These are phyloP conservation scores for Calocybe gambosa DNA, from an alignment of 1,284 basidiomycete species.

Conservation along the genomic window DNA sequence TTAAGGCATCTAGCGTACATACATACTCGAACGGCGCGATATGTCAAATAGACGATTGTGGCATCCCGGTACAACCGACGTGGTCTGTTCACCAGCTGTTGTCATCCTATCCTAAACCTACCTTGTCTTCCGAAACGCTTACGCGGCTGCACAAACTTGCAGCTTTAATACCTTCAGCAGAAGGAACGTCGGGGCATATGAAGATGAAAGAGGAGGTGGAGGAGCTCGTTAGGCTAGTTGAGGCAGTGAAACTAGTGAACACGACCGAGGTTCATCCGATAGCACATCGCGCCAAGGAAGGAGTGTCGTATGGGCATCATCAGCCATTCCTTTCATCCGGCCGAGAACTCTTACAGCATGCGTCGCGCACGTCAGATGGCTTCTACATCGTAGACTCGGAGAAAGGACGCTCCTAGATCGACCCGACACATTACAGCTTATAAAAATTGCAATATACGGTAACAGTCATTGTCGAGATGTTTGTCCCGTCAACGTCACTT, in stretches of 20 bases:
- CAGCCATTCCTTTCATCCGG: slow-evolving; percentile 23
- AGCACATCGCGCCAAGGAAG: slow-evolving; percentile 22
- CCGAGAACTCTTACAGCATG: slow-evolving; percentile 40
- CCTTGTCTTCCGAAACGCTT: slow-evolving; percentile 48
- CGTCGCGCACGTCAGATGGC: slow-evolving; percentile 37
- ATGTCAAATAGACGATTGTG: slow-evolving; percentile 43
- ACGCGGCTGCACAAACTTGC: slow-evolving; percentile 61
- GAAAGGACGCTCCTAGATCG: slow-evolving; percentile 16
- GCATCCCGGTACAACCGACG: slow-evolving; percentile 57
- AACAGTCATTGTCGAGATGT: neutral
- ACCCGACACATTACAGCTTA: neutral
- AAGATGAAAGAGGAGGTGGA: slow-evolving; percentile 53
- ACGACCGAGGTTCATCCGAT: slow-evolving; percentile 26
- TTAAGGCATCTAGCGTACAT: slow-evolving; percentile 8
- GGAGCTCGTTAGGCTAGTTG: slow-evolving; percentile 66
- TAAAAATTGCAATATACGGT: neutral
- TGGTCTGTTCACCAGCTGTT: slow-evolving; percentile 74
- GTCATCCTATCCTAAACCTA: slow-evolving; percentile 67
- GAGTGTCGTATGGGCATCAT: slow-evolving; percentile 16
- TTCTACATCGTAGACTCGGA: slow-evolving; percentile 39
- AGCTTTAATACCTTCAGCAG: slow-evolving; percentile 57
- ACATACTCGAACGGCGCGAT: slow-evolving; percentile 14
- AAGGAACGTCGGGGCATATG: slow-evolving; percentile 45
- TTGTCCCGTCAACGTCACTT: neutral
- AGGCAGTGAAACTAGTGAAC: slow-evolving; percentile 66